Evolutionary conservation across 805 yeast genomes (phyloP).

Genomic region (Candida chauliodis): DNA sequence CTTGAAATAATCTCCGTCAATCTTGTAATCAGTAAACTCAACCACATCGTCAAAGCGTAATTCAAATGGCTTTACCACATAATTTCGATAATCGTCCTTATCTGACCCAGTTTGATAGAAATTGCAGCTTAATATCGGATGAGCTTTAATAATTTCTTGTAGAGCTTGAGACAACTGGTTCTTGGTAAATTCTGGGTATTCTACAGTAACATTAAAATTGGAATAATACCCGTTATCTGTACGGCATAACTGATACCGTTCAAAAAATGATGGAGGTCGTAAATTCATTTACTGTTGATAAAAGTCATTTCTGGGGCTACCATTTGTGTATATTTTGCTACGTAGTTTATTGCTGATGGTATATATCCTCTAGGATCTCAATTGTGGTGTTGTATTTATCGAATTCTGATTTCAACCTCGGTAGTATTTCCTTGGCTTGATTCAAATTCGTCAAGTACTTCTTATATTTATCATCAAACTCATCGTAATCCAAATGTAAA

Average conservation of each 20-base stretch:
- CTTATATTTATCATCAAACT: slow-evolving; percentile 20
- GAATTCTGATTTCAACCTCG: slow-evolving; percentile 32
- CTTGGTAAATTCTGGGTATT: slow-evolving; percentile 14
- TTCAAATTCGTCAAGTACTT: slow-evolving; percentile 19
- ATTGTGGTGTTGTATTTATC: slow-evolving; percentile 31
- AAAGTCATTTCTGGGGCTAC: not conserved
- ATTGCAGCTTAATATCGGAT: slow-evolving; percentile 18
- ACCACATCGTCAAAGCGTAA: slow-evolving; percentile 22
- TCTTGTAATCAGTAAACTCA: slow-evolving; percentile 5
- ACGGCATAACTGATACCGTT: slow-evolving; percentile 18
- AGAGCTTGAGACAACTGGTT: slow-evolving; percentile 18
- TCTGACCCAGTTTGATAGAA: slow-evolving; percentile 12
- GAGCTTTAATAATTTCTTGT: slow-evolving; percentile 11
- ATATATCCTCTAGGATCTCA: slow-evolving; percentile 22
- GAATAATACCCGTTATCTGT: slow-evolving; percentile 11
- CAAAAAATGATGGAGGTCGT: slow-evolving; percentile 17
- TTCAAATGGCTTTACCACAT: slow-evolving; percentile 14
- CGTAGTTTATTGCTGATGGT: slow-evolving; percentile 14
- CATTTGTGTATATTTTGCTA: too few relatives aligned
- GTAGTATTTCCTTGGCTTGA: slow-evolving; percentile 34
- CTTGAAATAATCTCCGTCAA: slow-evolving; percentile 14
- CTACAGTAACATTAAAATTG: slow-evolving; percentile 22
- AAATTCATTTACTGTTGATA: not conserved
- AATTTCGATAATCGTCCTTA: slow-evolving; percentile 11
- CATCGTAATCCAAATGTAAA: slow-evolving; percentile 6